phyloP scores from a whole-genome alignment of 345 rosid species.

The Noccaea bulbosa region DNA sequence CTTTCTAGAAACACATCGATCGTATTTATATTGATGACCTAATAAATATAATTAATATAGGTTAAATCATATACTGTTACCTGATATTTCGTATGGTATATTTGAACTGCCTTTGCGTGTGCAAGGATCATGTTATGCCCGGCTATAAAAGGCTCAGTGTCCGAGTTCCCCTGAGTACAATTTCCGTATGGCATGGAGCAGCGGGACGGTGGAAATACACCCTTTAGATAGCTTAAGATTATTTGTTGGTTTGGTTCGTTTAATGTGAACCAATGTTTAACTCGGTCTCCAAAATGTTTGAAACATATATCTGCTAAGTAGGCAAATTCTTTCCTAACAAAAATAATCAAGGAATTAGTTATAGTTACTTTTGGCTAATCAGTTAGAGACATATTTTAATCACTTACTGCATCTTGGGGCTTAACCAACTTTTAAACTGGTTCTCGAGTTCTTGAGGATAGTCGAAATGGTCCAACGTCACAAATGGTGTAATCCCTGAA shows the following conservation, averaged over 20 bases:
- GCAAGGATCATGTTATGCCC: slow-evolving; percentile 61
- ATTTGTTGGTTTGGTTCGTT: slow-evolving; percentile 55
- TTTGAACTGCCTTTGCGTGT: slow-evolving; percentile 56
- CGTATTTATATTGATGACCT: neutral
- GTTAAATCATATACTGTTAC: slow-evolving; percentile 34
- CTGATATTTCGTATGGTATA: slow-evolving; percentile 62
- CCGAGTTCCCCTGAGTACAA: slow-evolving; percentile 57
- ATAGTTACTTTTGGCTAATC: neutral
- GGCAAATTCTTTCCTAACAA: slow-evolving; percentile 54
- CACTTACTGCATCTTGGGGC: slow-evolving; percentile 59
- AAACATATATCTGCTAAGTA: slow-evolving; percentile 61
- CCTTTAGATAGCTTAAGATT: slow-evolving; percentile 43
- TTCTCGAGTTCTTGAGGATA: slow-evolving; percentile 77
- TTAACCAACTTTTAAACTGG: slow-evolving; percentile 80
- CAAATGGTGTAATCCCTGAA: slow-evolving; percentile 82
- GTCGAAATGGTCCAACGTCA: slow-evolving; percentile 72
- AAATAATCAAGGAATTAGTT: neutral
- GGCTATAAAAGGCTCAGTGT: slow-evolving; percentile 58
- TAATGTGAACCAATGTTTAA: slow-evolving; percentile 59
- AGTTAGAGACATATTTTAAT: neutral
- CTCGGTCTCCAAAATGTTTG: slow-evolving; percentile 55
- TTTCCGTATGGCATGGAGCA: slow-evolving; percentile 56
- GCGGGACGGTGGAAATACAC: slow-evolving; percentile 48
- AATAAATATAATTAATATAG: neutral
- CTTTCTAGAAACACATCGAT: slow-evolving; percentile 35